A percentile compares a stretch with the other conserved stretches of the same genome.
Conservation (phyloP, 1,284 basidiomycete species). For the Malassezia vespertilionis region DNA sequence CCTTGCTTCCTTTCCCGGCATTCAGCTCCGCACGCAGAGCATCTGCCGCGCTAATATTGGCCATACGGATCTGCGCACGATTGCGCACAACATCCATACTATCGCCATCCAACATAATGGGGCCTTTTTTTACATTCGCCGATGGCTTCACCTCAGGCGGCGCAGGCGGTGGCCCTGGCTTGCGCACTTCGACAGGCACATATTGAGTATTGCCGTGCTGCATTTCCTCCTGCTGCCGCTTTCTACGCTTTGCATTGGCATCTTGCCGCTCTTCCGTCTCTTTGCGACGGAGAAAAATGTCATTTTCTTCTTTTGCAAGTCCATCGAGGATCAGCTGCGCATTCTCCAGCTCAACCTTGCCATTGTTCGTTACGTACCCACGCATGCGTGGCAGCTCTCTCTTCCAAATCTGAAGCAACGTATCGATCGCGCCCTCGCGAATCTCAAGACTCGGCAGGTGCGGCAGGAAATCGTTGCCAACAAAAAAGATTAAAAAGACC, state of each 20-base stretch:
- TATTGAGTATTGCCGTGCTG: conserved; percentile 25
- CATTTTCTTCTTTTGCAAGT: conserved; percentile 80
- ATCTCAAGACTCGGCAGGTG: conserved; percentile 97
- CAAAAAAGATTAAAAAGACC: conserved; percentile 98
- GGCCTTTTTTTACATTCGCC: conserved; percentile 21
- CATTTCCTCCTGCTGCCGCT: conserved; percentile 4
- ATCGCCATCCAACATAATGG: conserved; percentile 31
- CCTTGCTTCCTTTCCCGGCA: conserved; percentile 50
- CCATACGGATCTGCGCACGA: conserved; percentile 56
- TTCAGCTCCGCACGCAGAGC: conserved; percentile 81
- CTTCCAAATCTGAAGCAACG: conserved; percentile 88
- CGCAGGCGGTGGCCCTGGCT: conserved; percentile 19
- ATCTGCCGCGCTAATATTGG: conserved; percentile 89
- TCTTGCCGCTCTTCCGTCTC: conserved; percentile 88
- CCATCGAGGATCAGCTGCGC: conserved; percentile 92
- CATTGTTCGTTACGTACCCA: conserved; percentile 89
- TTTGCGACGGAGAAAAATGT: conserved; percentile 81
- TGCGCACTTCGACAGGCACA: conserved; percentile 18
- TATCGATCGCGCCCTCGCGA: conserved; percentile 96
- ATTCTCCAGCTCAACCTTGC: conserved; percentile 70
- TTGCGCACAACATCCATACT: conserved; percentile 34
- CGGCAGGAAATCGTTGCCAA: conserved; percentile 98
- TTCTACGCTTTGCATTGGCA: conserved; percentile 52
- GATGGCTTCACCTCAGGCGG: conserved; percentile 18
- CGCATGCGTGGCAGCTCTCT: conserved; percentile 84